Evolutionary conservation across 805 yeast species (phyloP).

Genomic region (Maudiozyma serrabonitensis): DNA sequence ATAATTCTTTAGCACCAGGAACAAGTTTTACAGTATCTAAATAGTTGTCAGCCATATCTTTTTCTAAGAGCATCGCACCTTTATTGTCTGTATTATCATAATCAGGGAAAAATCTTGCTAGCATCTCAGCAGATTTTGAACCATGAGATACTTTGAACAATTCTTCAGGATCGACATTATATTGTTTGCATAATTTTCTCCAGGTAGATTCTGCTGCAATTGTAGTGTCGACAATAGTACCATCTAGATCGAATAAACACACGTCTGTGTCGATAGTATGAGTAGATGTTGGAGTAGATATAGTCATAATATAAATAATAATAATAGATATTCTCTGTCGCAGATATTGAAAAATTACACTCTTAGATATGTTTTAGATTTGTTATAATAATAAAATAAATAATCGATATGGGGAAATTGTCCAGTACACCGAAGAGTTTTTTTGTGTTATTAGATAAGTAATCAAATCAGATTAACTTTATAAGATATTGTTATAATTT

Average conservation of each 20-base stretch:
- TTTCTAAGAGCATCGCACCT: slow-evolving; percentile 47
- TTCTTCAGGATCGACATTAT: slow-evolving; percentile 52
- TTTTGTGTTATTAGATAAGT: no score
- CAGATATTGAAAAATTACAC: no score
- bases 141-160: slow-evolving; percentile 67
- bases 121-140: slow-evolving; percentile 60
- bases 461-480: no score
- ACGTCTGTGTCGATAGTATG: slow-evolving; percentile 7
- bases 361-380: no score
- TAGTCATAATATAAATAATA: not conserved
- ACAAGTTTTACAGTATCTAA: slow-evolving; percentile 59
- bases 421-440: no score
- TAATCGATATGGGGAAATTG: no score
- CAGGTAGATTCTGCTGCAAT: slow-evolving; percentile 68
- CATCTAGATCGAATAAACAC: slow-evolving; percentile 66
- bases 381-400: no score
- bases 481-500: no score
- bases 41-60: slow-evolving; percentile 51
- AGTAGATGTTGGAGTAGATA: not conserved
- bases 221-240: slow-evolving; percentile 70
- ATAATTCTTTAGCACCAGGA: slow-evolving; percentile 57
- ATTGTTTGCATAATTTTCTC: slow-evolving; percentile 47
- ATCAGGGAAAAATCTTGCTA: slow-evolving; percentile 57
- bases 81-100: slow-evolving; percentile 47
- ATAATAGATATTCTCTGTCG: not conserved